A percentile compares a stretch with the other conserved stretches of the same genome.
Evolutionary conservation across 306 rosid genomes (phyloP).

Genomic region (Quercus agrifolia): DNA sequence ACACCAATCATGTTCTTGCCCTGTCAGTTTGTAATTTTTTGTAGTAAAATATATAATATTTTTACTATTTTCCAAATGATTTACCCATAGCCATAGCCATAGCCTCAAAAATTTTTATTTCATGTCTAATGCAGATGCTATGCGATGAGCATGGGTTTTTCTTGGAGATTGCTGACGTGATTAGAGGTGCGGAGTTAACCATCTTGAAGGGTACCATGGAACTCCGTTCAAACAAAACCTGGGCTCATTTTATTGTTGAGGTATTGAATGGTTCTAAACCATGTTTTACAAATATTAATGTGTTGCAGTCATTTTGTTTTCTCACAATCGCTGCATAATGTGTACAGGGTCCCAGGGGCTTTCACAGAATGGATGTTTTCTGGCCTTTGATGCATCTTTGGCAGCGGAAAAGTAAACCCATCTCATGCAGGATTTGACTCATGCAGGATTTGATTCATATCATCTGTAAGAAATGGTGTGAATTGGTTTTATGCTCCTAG

Average conservation of each 20-base stretch:
- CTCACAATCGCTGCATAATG: not conserved
- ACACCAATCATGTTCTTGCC: no score
- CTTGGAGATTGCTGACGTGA: slow-evolving; percentile 76
- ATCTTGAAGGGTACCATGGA: slow-evolving; percentile 75
- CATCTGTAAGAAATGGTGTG: not conserved
- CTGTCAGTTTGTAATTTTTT: no score
- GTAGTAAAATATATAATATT: no score
- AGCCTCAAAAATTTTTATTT: not conserved
- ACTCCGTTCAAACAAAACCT: slow-evolving; percentile 36
- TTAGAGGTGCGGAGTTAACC: slow-evolving; percentile 51
- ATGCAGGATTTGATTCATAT: slow-evolving; percentile 34
- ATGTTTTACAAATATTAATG: not conserved
- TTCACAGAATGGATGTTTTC: slow-evolving; percentile 81
- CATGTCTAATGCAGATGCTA: slow-evolving; percentile 30
- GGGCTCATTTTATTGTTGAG: slow-evolving; percentile 87
- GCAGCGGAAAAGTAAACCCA: slow-evolving; percentile 49
- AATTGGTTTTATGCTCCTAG: not conserved
- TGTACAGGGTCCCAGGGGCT: slow-evolving; percentile 72
- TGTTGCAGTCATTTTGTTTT: not conserved
- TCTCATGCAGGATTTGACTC: slow-evolving; percentile 47
- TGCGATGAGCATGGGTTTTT: slow-evolving; percentile 73
- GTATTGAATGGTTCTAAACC: slow-evolving; percentile 27
- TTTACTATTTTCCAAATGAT: not conserved
- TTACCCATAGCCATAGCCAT: not conserved
- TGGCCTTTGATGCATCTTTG: slow-evolving; percentile 84